These are phyloP conservation scores for Salix purpurea DNA, from an alignment of 345 rosid species.

Conservation along the genomic window DNA sequence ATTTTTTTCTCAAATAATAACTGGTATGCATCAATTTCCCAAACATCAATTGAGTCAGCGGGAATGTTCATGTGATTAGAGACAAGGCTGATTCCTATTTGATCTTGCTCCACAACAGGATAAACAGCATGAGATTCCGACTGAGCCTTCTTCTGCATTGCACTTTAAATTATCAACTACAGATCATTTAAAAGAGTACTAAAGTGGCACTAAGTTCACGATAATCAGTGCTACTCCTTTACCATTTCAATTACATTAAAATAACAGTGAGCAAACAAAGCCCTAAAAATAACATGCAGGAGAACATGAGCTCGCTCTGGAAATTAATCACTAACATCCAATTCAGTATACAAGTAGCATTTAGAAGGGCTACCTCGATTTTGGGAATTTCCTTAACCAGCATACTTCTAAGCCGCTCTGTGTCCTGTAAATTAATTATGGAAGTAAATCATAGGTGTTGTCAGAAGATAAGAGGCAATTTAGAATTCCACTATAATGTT, in stretches of 20 bases:
- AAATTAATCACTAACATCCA: background rate
- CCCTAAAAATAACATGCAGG: background rate
- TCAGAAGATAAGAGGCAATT: background rate
- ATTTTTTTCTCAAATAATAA: slow-evolving; percentile 31
- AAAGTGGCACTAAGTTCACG: background rate
- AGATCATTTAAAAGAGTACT: background rate
- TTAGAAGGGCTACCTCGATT: slow-evolving; percentile 38
- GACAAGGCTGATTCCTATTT: slow-evolving; percentile 21
- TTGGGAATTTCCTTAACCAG: slow-evolving; percentile 46
- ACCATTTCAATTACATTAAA: background rate
- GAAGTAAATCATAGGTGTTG: slow-evolving; percentile 5
- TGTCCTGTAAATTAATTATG: slow-evolving; percentile 42
- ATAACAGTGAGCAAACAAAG: background rate
- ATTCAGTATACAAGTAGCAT: background rate
- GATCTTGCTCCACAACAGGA: slow-evolving; percentile 29
- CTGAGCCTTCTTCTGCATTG: slow-evolving; percentile 42
- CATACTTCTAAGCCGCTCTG: slow-evolving; percentile 42
- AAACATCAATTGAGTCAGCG: slow-evolving; percentile 40
- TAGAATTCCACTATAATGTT: background rate
- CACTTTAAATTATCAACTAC: slow-evolving; percentile 28
- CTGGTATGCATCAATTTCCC: slow-evolving; percentile 54
- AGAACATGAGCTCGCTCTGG: background rate
- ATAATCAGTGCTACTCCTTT: background rate
- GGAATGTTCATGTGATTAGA: slow-evolving; percentile 30
- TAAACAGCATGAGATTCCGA: slow-evolving; percentile 18